Evolutionary conservation across 2,329 filamentous ascomycete genomes (phyloP), one percentile per base, ranked within the genome.

Genomic region (Xylaria multiplex): DNA sequence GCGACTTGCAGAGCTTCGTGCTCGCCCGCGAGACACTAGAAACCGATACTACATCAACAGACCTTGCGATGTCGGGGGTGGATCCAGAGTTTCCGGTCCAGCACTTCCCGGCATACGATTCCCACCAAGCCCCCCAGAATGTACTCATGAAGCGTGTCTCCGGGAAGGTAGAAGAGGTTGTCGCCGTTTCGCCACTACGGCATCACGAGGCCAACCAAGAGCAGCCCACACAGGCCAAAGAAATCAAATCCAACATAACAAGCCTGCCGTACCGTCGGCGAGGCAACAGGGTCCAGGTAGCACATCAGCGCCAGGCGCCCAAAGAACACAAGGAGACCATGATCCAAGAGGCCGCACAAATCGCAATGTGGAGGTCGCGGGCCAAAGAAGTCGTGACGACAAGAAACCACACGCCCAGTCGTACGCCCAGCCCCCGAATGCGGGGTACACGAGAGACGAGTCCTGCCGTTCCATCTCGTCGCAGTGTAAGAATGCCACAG

Each of bases 331-430:
- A 37, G 49, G 69, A 69, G 35, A 52, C 55, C n/a, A 70, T 71
- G 52, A 69, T 73, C 19, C 74, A 71, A 65, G 73, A 73, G 27
- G 72, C 70, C 32, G 73, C 73, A 13, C 71, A 70, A 27, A 72
- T 72, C 59, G 73, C 73, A 50, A 71, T 73, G 69, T 65, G 65
- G 48, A 71, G 66, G 59, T 76, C 71, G 16, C 69, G 57, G 55
- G 69, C 69, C 46, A 72, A 49, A 32, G 68, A 69, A 24, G 56
- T 69, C 45, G 61, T 62, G 8, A 60, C 68, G 24, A 42, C 30
- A 40, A 49, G 37, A 58, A 64, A 49, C 52, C 60, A 59, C 62
- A 70, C 55, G 14, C 42, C 56, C 22, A 63, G 50, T 24, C 57
- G 64, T 63, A 71, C 59, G 22, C 59, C 61, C 54, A 64, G 60